A percentile compares a stretch with the other conserved stretches of the same genome.
phyloP scores from a whole-genome alignment of 208 protist species.

The Trypanosoma lewisi region DNA sequence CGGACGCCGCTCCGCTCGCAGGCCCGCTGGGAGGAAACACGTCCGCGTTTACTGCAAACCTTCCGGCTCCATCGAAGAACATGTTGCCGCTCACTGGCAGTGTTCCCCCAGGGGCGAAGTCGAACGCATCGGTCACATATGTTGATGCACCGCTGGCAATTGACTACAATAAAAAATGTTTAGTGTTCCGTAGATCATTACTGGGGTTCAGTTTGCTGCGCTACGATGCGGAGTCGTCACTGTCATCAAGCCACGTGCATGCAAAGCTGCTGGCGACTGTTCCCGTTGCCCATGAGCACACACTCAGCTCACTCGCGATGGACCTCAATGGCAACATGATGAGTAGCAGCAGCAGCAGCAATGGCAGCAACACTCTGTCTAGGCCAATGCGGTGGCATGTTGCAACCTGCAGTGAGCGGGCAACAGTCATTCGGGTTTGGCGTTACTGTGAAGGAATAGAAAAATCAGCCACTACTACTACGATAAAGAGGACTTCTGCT shows the following conservation, averaged over 20 bases:
- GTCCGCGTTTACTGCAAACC: conserved; percentile 32
- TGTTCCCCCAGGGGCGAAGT: neutral
- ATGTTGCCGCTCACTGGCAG: neutral
- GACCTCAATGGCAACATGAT: conserved; percentile 27
- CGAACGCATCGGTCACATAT: neutral
- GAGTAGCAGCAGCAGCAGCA: neutral
- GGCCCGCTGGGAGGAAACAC: conserved; percentile 14
- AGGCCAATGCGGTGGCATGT: conserved; percentile 11
- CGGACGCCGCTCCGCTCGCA: conserved; percentile 17
- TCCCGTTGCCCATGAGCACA: conserved; percentile 40
- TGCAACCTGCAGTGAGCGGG: conserved; percentile 25
- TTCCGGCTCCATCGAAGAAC: conserved; percentile 39
- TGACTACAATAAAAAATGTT: conserved; percentile 43
- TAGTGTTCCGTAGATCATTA: conserved; percentile 29
- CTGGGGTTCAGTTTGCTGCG: conserved; percentile 47
- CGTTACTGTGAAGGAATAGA: conserved; percentile 15
- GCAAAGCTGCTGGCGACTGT: conserved; percentile 32
- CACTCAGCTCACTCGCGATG: conserved; percentile 40
- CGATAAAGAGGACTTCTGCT: neutral
- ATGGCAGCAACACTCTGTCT: neutral
- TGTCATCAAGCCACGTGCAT: neutral
- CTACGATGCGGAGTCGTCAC: conserved; percentile 33
- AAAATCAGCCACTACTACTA: neutral
- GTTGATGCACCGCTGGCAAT: conserved; percentile 24
- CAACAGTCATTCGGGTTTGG: conserved; percentile 35